Evolutionary conservation across 192 early-diverging fungal species (phyloP), one percentile per base, ranked within the genome.

Genomic region (Backusella circina): DNA sequence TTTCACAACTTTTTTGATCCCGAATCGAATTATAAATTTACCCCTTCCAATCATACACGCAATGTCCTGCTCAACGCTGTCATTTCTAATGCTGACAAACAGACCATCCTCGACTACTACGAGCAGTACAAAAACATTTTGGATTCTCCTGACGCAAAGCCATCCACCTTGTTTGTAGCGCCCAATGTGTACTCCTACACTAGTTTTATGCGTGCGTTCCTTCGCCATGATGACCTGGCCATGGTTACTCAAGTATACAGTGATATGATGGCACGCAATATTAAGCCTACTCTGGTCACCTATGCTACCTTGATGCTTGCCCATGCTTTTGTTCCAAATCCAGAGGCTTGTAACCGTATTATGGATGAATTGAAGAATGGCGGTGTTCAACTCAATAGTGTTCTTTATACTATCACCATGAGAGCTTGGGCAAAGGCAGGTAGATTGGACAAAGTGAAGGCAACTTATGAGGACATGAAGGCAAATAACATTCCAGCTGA

Each of bases 291-390:
- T n/a, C 23, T 78, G 15, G 71, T 75, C 5, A 85, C 84, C 0
- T 83, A 77, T 75, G 65, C 72, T 7, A 80, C 72, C 28, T 47
- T 85, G 15, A 82, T 85, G 76, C 74, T 80, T n/a, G 84, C 82
- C 8, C 74, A 75, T 70, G 78, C 79, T 37, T 79, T 77, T 72
- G 65, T 73, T 12, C 77, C 79, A 36, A 71, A 81, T 70, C 72
- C 74, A 18, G 67, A 79, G 7, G 47, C 72, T 13, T 80, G 79
- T 6, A 31, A 37, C 5, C 21, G 61, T 31, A 74, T 80, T 3
- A 67, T 79, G 65, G 23, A 77, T 9, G 72, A 74, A 57, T 39
- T 85, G 32, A 78, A 77, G 30, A 38, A 15, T 6, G 33, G 36
- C 33, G 32, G 31, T 13, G 23, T 82, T 16, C 47, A 78, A 65